Conservation (phyloP, 2,329 filamentous ascomycete genomes). For the Daldinia sp. region DNA sequence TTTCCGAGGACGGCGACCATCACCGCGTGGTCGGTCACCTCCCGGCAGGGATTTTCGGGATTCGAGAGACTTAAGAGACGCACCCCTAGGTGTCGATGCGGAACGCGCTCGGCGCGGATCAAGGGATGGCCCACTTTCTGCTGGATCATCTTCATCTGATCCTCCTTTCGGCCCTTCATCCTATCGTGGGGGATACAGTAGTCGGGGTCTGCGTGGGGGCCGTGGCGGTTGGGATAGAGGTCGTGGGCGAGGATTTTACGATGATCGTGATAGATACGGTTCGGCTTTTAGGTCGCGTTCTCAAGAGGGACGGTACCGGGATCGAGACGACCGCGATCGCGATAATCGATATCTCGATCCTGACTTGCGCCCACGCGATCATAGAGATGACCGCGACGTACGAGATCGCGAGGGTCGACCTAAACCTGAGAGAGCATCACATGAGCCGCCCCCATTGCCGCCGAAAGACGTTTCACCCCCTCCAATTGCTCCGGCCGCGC, state of each 20-base stretch:
- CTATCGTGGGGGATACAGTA: constrained; percentile 64
- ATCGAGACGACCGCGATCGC: constrained; percentile 54
- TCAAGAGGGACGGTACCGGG: constrained; percentile 68
- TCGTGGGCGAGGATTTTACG: constrained; percentile 62
- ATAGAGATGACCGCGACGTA: constrained; percentile 61
- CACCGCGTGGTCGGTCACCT: constrained; percentile 70
- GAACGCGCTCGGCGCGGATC: constrained; percentile 73
- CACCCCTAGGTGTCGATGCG: constrained; percentile 70
- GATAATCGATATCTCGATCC: constrained; percentile 49
- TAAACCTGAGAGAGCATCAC: constrained; percentile 61
- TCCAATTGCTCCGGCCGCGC: constrained; percentile 64
- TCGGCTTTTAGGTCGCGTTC: constrained; percentile 67
- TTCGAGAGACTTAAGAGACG: constrained; percentile 57
- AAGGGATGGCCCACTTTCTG: constrained; percentile 76
- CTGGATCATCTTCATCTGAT: constrained; percentile 75
- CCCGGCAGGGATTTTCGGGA: constrained; percentile 71
- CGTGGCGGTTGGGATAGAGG: constrained; percentile 61
- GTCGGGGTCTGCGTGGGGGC: constrained; percentile 62
- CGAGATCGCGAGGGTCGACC: constrained; percentile 51
- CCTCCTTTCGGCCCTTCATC: constrained; percentile 64
- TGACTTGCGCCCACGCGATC: constrained; percentile 53
- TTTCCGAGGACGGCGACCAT: constrained; percentile 67
- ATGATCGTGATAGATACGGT: constrained; percentile 64
- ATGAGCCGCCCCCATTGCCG: constrained; percentile 57
- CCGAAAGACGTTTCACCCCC: constrained; percentile 64